These are phyloP conservation scores for Domatiomyces globalis DNA, from an alignment of 2,329 filamentous ascomycete species.

Conservation along the genomic window DNA sequence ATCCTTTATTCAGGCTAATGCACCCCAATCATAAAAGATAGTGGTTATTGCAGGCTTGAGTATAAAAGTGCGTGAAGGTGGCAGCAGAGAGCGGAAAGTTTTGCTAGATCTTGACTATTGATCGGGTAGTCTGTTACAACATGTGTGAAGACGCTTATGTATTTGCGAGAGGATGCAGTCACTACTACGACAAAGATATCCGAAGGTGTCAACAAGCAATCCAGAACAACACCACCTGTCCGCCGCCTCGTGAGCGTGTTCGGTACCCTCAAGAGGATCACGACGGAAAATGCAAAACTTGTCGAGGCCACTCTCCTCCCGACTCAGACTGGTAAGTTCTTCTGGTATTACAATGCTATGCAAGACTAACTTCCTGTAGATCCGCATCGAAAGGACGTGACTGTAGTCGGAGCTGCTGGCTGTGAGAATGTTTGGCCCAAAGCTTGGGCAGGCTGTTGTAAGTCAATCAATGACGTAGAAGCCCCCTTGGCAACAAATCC, in stretches of 20 bases:
- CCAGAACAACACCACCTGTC: slow-evolving; percentile 1
- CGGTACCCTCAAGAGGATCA: slow-evolving; percentile 1
- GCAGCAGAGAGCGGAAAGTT: no score
- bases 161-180: no score
- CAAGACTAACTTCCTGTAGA: no score
- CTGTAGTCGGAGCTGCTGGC: not conserved
- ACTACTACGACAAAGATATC: slow-evolving; percentile 1
- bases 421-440: not conserved
- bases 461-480: not conserved
- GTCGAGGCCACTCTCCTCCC: not conserved
- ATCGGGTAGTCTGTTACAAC: no score
- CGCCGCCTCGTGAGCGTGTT: slow-evolving; percentile 1
- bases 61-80: no score
- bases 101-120: no score
- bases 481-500: not conserved
- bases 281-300: slow-evolving; percentile 1
- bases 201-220: slow-evolving; percentile 1
- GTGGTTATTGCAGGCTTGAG: no score
- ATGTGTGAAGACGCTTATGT: slow-evolving; percentile 1
- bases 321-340: no score
- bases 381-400: not conserved
- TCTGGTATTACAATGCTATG: no score
- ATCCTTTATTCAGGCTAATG: no score
- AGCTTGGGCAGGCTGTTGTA: no score
- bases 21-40: no score